Percentiles rank a stretch among this genome's conserved stretches.
Evolutionary conservation across 2,329 filamentous ascomycete species (phyloP).

Genomic region (Clonostachys solani): DNA sequence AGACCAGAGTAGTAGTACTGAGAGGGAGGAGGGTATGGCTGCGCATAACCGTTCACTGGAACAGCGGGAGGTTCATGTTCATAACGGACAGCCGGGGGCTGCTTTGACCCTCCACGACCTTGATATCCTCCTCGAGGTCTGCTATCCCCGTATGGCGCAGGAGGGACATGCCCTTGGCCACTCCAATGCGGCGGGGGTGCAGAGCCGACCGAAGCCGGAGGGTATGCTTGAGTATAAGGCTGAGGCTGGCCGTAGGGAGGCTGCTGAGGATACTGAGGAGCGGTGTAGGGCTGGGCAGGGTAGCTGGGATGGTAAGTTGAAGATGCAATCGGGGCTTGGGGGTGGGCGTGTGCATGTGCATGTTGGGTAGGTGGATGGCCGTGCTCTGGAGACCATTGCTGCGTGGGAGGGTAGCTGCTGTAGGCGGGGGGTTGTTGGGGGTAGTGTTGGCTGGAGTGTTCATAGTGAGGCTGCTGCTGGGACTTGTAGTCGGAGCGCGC

Average conservation of each 20-base stretch:
- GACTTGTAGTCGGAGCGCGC: conserved; percentile 17
- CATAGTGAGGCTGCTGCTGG: conserved; percentile 1
- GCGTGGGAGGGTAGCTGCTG: conserved; percentile 27
- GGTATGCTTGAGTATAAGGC: conserved; percentile 28
- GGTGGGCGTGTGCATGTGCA: conserved; percentile 33
- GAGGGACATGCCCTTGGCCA: conserved; percentile 24
- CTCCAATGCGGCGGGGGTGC: conserved; percentile 25
- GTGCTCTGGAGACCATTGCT: no score
- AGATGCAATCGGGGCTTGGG: conserved; percentile 41
- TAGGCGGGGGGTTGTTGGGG: conserved; percentile 24
- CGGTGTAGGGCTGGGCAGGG: conserved; percentile 45
- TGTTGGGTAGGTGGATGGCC: conserved; percentile 3
- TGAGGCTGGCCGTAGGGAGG: conserved; percentile 35
- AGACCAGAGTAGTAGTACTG: conserved; percentile 35
- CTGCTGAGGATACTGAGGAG: conserved; percentile 36
- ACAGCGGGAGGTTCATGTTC: conserved; percentile 23
- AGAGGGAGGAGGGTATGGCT: conserved; percentile 28
- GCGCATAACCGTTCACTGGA: conserved; percentile 27
- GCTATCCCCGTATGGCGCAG: conserved; percentile 27
- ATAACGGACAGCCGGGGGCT: conserved; percentile 11
- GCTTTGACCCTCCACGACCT: conserved; percentile 30
- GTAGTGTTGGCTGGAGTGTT: background rate
- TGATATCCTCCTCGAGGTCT: conserved; percentile 38
- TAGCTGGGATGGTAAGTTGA: conserved; percentile 58
- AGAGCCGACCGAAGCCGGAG: conserved; percentile 15